phyloP scores from a whole-genome alignment of 1,284 basidiomycete species.

The Sutorius eximius region DNA sequence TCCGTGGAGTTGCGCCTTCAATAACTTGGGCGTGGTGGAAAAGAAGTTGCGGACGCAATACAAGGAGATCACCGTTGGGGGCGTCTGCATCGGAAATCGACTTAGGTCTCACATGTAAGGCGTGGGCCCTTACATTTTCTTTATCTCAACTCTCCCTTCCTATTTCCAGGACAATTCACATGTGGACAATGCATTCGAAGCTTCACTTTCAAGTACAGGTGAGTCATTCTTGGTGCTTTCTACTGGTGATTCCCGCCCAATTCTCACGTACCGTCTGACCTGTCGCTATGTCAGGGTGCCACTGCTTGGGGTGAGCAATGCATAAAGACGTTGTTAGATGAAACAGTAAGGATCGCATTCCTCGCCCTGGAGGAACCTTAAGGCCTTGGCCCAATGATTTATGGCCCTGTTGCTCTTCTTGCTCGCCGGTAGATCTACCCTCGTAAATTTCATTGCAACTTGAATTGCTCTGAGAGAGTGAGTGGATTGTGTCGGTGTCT shows the following conservation, averaged over 20 bases:
- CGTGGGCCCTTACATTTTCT: neutral
- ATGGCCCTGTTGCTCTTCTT: neutral
- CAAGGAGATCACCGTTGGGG: slow-evolving; percentile 3
- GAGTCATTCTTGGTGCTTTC: neutral
- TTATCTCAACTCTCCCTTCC: neutral
- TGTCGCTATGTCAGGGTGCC: slow-evolving; percentile 11
- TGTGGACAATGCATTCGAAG: slow-evolving; percentile 24
- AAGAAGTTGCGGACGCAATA: slow-evolving; percentile 9
- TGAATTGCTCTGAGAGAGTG: neutral
- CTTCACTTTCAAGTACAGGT: slow-evolving; percentile 19
- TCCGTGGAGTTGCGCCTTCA: slow-evolving; percentile 15
- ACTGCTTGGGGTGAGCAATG: slow-evolving; percentile 25
- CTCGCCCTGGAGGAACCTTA: slow-evolving; percentile 15
- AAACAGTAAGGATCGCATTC: slow-evolving; percentile 16
- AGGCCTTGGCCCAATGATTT: neutral
- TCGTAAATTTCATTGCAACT: neutral
- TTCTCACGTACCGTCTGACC: neutral
- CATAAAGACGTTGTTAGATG: slow-evolving; percentile 19
- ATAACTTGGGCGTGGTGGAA: slow-evolving; percentile 19
- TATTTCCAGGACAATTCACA: slow-evolving; percentile 12
- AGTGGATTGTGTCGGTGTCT: neutral
- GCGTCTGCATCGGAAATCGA: slow-evolving; percentile 8
- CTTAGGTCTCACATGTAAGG: slow-evolving; percentile 11
- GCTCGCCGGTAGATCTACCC: neutral
- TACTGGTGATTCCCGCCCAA: neutral